A percentile compares a stretch with the other conserved stretches of the same genome.
Evolutionary conservation across 2,329 filamentous ascomycete species (phyloP).

Genomic region (Zasmidium angulare): DNA sequence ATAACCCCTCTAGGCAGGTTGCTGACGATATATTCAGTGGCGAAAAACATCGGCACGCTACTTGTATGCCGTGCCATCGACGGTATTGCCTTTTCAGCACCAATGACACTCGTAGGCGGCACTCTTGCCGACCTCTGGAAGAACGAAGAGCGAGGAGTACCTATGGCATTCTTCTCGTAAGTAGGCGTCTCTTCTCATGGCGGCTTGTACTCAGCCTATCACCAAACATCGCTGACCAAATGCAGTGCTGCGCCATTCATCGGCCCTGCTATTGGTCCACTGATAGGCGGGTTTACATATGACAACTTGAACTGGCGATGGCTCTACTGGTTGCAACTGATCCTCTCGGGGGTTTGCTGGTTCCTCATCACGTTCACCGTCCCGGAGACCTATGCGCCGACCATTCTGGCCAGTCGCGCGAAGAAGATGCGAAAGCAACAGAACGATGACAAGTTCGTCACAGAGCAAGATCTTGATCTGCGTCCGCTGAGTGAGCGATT

Average conservation of each 20-base stretch:
- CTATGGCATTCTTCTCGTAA: constrained; percentile 29
- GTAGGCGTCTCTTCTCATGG: background rate
- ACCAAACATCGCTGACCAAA: constrained; percentile 1
- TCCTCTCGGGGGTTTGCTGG: constrained; percentile 69
- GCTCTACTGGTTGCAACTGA: constrained; percentile 83
- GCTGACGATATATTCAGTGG: constrained; percentile 34
- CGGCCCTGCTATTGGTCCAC: constrained; percentile 37
- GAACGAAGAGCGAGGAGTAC: constrained; percentile 33
- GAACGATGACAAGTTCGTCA: constrained; percentile 67
- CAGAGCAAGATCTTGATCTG: constrained; percentile 76
- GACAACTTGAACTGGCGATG: constrained; percentile 52
- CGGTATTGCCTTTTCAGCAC: constrained; percentile 53
- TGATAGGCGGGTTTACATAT: constrained; percentile 73
- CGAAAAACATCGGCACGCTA: constrained; percentile 56
- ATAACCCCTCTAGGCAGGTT: background rate
- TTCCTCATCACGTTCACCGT: constrained; percentile 81
- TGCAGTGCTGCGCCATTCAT: constrained; percentile 31
- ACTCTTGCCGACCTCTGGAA: constrained; percentile 31
- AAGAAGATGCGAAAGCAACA: constrained; percentile 69
- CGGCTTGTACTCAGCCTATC: background rate
- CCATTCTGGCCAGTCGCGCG: constrained; percentile 68
- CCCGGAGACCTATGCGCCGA: constrained; percentile 83
- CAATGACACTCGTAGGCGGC: constrained; percentile 49
- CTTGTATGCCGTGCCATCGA: constrained; percentile 56
- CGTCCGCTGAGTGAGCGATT: constrained; percentile 69